Evolutionary conservation across 805 yeast species (phyloP), one percentile per base, ranked within the genome.

Genomic region (Sungouiozyma intestinalis): DNA sequence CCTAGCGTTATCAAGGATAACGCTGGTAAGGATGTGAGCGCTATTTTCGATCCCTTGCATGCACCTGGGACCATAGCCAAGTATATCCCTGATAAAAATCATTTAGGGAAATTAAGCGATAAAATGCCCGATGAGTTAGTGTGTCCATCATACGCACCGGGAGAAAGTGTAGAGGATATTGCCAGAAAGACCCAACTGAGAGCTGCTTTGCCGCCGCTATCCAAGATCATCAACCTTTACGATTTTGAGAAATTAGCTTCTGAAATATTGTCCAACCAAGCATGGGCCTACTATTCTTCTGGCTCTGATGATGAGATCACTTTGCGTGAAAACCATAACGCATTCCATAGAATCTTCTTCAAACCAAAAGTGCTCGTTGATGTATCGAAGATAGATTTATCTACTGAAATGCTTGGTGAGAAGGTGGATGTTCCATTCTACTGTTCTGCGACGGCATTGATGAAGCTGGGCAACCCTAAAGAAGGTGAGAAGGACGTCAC

Each of bases 251-350:
- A 75, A 52, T 76, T 90, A 36, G 97, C 97, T 3, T 72, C 85
- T 40, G 74, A 79, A 45, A 81, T 85, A 29, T 68, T 90, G 70
- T 74, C 85, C 24, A 77, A 76, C 42, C 73, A 75, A 27, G 97
- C 92, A 0, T 85, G 97, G 94, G 92, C 92, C 13, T 90, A 90
- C 63, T 90, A 87, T 59, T 81, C 94, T 3, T 77, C 87, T 31
- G 97, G 90, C 8, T 74, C 95, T 15, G 97, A 90, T 62, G 97
- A 90, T 61, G 97, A 90, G 65, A 76, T 90, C 51, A 74, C 95
- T 2, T 59, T 84, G 55, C 74, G 97, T 51, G 96, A 88, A 56
- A 90, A 90, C 65, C 97, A 87, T 60, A 72, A 78, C 40, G 94
- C 95, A 3, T 90, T 76, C 65, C 95, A 85, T 56, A 69, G 95